Conservation (phyloP, 139 green algal species). For the Chlorella sorokiniana region DNA sequence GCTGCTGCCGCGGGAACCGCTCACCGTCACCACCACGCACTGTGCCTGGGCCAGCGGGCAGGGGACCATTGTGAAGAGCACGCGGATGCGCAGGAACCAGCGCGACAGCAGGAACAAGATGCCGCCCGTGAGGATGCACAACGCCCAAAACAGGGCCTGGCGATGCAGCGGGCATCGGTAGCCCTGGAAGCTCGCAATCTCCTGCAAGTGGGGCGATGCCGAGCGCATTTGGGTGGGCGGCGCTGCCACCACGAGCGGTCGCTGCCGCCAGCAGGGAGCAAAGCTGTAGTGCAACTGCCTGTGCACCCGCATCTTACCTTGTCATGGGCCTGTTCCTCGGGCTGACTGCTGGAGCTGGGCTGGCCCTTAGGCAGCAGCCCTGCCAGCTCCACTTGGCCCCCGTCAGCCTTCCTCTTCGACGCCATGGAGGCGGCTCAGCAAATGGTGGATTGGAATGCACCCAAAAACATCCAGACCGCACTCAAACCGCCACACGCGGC, state of each 20-base stretch:
- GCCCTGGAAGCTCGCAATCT: slow-evolving; percentile 30
- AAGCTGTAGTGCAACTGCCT: too few relatives aligned
- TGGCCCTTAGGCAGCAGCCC: background rate
- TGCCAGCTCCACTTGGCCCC: background rate
- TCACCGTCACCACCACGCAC: slow-evolving; percentile 40
- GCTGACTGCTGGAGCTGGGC: background rate
- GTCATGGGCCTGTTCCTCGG: background rate
- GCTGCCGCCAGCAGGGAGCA: too few relatives aligned
- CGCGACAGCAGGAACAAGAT: slow-evolving; percentile 16
- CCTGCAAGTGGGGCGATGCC: background rate
- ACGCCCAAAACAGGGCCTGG: slow-evolving; percentile 8
- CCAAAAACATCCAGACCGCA: too few relatives aligned
- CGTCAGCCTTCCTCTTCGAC: too few relatives aligned
- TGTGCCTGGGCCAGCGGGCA: slow-evolving; percentile 32
- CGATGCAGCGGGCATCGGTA: slow-evolving; percentile 19
- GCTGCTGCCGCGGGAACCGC: too few relatives aligned
- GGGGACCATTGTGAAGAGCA: slow-evolving; percentile 5
- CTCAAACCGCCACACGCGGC: too few relatives aligned
- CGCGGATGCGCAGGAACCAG: slow-evolving; percentile 29
- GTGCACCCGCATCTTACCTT: too few relatives aligned
- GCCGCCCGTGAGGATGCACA: slow-evolving; percentile 24
- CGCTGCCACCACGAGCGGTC: too few relatives aligned
- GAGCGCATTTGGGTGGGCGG: too few relatives aligned
- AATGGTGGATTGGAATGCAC: too few relatives aligned
- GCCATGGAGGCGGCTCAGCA: too few relatives aligned